Evolutionary conservation across 805 yeast species (phyloP), one percentile per base, ranked within the genome.

Genomic region (Suhomyces faveliae): DNA sequence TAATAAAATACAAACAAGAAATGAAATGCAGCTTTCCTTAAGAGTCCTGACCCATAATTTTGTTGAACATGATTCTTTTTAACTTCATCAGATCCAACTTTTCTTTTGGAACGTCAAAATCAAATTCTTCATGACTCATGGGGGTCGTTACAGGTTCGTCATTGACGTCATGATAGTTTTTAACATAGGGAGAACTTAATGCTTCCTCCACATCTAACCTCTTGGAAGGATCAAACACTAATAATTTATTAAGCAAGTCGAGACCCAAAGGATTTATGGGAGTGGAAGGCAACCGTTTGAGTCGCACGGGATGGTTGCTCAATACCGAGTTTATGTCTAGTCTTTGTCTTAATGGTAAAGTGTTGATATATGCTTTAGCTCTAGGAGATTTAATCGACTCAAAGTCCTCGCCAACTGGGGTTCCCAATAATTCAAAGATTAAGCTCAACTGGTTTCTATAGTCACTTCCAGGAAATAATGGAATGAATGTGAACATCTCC

Each of bases 381-480:
- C 71, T 54, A 19, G 48, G 49, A 4, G 64, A 61, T 46, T 56
- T 63, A 3, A 66, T 48, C 15, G 39, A 42, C n/a, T 46, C 43
- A 40, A 54, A 47, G 17, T 59, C 60, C 3, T 40, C 44, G 6
- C 54, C 62, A 3, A 78, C 42, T 1, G 94, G 94, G 0, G 90
- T 81, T 0, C 95, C 95, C 42, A 87, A 62, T 0, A 84, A 74
- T 54, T 83, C 86, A 58, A 86, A 74, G 5, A 86, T 86, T 19
- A 85, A 68, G 66, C 81, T 70, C 51, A 83, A 64, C 61, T 83
- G 96, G 59, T 84, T 81, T 45, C 80, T 79, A 60, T 84, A 86
- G 62, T 86, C 91, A 47, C 80, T 76, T 0, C 94, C 94, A 0
- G 92, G 92, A 56, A 87, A 82, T 7, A 87, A 62, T 0, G 92